A percentile compares a stretch with the other conserved stretches of the same genome.
phyloP scores from a whole-genome alignment of 257 asterid genomes.

The Sherardia arvensis region DNA sequence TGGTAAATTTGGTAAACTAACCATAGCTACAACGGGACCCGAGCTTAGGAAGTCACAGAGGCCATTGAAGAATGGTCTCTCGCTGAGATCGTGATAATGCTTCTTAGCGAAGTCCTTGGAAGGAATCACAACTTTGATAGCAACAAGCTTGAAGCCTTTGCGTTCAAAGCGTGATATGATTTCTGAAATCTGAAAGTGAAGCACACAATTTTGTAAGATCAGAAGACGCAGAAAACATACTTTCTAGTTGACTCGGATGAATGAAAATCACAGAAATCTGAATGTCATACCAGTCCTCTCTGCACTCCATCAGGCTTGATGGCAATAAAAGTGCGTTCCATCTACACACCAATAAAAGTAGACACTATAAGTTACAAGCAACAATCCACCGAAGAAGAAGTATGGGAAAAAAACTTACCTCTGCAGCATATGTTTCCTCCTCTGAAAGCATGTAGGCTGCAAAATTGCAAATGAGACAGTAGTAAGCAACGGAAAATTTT shows the following conservation, averaged over 20 bases:
- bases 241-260: not conserved
- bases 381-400: not conserved
- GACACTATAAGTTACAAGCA: slow-evolving; percentile 17
- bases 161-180: slow-evolving; percentile 85
- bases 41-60: slow-evolving; percentile 98
- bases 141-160: slow-evolving; percentile 93
- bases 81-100: slow-evolving; percentile 92
- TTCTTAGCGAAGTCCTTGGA: slow-evolving; percentile 80
- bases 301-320: slow-evolving; percentile 99
- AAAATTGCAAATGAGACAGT: slow-evolving; percentile 7
- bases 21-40: slow-evolving; percentile 99
- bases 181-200: slow-evolving; percentile 67
- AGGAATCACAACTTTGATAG: slow-evolving; percentile 72
- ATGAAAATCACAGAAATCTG: not conserved
- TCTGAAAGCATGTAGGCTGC: slow-evolving; percentile 84
- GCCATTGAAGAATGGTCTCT: slow-evolving; percentile 89
- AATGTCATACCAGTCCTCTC: slow-evolving; percentile 75
- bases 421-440: slow-evolving; percentile 85
- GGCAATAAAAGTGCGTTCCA: slow-evolving; percentile 93
- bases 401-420: slow-evolving; percentile 34
- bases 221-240: not conserved
- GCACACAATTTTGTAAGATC: slow-evolving; percentile 14
- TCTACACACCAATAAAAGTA: slow-evolving; percentile 24
- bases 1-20: slow-evolving; percentile 21
- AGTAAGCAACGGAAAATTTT: slow-evolving; percentile 9